A percentile compares a stretch with the other conserved stretches of the same genome.
Conservation (phyloP, 2,329 filamentous ascomycete genomes). For the Pseudogymnoascus sp. region DNA sequence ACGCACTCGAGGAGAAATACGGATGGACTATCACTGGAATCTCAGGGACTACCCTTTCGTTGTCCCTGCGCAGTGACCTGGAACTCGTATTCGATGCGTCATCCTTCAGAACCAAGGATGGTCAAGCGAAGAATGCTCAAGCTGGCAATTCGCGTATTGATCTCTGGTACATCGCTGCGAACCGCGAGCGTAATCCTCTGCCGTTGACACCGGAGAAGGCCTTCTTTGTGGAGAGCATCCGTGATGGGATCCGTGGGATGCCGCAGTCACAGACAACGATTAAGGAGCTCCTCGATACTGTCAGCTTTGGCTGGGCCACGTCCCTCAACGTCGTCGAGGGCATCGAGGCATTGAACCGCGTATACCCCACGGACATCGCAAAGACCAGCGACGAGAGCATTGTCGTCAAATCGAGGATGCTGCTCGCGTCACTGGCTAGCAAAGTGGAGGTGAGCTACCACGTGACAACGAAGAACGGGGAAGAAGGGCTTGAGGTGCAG, state of each 20-base stretch:
- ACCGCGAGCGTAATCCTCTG: slow-evolving; percentile 42
- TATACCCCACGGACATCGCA: slow-evolving; percentile 55
- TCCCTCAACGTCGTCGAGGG: slow-evolving; percentile 52
- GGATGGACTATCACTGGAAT: slow-evolving; percentile 67
- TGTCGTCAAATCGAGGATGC: slow-evolving; percentile 50
- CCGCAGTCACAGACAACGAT: slow-evolving; percentile 50
- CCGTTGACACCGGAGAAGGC: slow-evolving; percentile 58
- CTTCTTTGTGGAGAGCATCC: slow-evolving; percentile 67
- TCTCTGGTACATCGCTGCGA: slow-evolving; percentile 60
- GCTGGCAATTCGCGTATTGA: slow-evolving; percentile 49
- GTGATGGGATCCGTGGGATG: slow-evolving; percentile 57
- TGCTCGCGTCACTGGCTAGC: slow-evolving; percentile 58
- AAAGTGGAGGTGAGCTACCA: slow-evolving; percentile 58
- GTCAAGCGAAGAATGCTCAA: slow-evolving; percentile 15
- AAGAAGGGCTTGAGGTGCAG: slow-evolving; percentile 45
- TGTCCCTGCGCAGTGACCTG: slow-evolving; percentile 65
- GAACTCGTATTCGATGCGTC: slow-evolving; percentile 64
- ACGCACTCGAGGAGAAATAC: slow-evolving; percentile 54
- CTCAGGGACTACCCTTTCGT: slow-evolving; percentile 54
- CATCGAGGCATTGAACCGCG: slow-evolving; percentile 52
- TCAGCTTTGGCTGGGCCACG: slow-evolving; percentile 58
- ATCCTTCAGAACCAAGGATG: slow-evolving; percentile 42
- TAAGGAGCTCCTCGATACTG: slow-evolving; percentile 47
- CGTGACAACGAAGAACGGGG: slow-evolving; percentile 39
- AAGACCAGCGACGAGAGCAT: slow-evolving; percentile 60